Conservation (phyloP, 2,329 filamentous ascomycete species). For the Paecilomyces formosus region DNA sequence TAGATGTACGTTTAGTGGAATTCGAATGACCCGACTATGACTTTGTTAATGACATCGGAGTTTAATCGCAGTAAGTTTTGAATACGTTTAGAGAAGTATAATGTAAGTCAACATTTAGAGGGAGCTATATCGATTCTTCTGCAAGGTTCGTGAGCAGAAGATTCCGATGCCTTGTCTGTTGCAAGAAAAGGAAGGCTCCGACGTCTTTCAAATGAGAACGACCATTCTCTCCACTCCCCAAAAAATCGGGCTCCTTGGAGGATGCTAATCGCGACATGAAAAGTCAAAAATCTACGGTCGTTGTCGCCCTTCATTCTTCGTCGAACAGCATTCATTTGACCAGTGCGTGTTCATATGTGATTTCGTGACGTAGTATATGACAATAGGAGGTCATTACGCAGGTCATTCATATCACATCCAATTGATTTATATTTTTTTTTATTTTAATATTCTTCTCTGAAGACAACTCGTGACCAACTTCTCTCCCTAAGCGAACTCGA, state of each 20-base stretch:
- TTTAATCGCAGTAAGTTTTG: neutral
- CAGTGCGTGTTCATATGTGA: neutral
- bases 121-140: neutral
- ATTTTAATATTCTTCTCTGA: neutral
- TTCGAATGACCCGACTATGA: neutral
- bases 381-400: neutral
- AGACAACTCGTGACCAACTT: neutral
- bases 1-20: neutral
- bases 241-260: neutral
- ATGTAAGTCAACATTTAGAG: neutral
- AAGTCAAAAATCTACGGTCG: neutral
- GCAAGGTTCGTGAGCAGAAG: neutral
- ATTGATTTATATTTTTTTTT: neutral
- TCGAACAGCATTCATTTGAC: neutral
- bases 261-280: neutral
- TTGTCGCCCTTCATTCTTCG: neutral
- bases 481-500: neutral
- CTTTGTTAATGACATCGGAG: neutral
- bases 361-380: neutral
- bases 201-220: neutral
- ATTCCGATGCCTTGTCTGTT: neutral
- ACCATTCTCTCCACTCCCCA: neutral
- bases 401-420: neutral
- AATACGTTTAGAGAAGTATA: neutral
- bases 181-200: neutral